phyloP scores from a whole-genome alignment of 768 basidiomycete species.

The Lentinula sp. region DNA sequence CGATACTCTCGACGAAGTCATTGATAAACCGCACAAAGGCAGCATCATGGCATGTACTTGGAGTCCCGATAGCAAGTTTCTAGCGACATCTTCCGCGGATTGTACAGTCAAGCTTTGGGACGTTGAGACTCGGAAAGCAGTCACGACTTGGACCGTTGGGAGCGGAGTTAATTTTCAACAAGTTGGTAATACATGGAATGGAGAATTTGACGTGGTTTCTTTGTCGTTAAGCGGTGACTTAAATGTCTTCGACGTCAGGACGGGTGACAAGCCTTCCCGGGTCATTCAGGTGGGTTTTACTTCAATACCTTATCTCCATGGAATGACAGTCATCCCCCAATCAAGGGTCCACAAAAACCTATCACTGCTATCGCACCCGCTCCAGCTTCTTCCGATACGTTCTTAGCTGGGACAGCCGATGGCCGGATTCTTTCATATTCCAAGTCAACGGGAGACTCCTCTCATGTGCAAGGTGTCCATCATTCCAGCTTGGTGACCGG shows the following conservation, averaged over 20 bases:
- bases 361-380: slow-evolving; percentile 57
- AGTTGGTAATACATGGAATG: slow-evolving; percentile 83
- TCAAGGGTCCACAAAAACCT: slow-evolving; percentile 74
- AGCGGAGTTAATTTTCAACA: slow-evolving; percentile 77
- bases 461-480: slow-evolving; percentile 49
- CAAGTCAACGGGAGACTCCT: slow-evolving; percentile 36
- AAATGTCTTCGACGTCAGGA: slow-evolving; percentile 75
- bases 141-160: slow-evolving; percentile 68
- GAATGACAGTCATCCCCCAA: background rate
- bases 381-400: slow-evolving; percentile 43
- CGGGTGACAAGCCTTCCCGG: slow-evolving; percentile 51
- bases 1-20: slow-evolving; percentile 65
- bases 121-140: slow-evolving; percentile 59
- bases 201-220: slow-evolving; percentile 65
- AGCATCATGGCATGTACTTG: slow-evolving; percentile 75
- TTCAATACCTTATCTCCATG: background rate
- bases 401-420: slow-evolving; percentile 77
- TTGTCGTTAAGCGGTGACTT: slow-evolving; percentile 79
- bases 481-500: slow-evolving; percentile 70
- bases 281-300: slow-evolving; percentile 42
- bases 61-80: slow-evolving; percentile 64
- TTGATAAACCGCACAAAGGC: slow-evolving; percentile 66
- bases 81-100: slow-evolving; percentile 84
- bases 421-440: slow-evolving; percentile 70
- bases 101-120: slow-evolving; percentile 89